Evolutionary conservation across 2,329 filamentous ascomycete genomes (phyloP).

Genomic region (Xylaria sp.): DNA sequence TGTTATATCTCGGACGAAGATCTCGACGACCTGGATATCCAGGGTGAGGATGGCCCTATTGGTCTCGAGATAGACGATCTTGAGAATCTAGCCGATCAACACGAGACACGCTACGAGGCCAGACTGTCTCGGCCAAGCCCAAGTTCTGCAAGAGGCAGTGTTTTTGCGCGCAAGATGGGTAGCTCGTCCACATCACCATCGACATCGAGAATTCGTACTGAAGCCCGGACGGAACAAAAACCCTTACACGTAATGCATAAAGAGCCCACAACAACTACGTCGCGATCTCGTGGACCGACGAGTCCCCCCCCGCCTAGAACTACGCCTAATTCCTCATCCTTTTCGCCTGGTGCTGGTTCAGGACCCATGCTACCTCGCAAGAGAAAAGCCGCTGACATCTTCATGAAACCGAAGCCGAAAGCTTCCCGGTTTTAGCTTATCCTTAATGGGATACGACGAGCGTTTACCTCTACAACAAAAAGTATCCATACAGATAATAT

Average conservation of each 20-base stretch:
- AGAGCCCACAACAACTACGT: neutral
- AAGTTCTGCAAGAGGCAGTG: slow-evolving; percentile 13
- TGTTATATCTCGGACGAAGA: slow-evolving; percentile 56
- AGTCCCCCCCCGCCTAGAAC: slow-evolving; percentile 28
- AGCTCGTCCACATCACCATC: neutral
- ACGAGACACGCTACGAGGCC: slow-evolving; percentile 20
- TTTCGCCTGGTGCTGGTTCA: slow-evolving; percentile 9
- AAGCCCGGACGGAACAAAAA: slow-evolving; percentile 18
- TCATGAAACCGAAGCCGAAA: slow-evolving; percentile 60
- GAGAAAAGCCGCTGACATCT: slow-evolving; percentile 59
- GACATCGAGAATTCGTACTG: slow-evolving; percentile 17
- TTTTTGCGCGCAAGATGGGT: slow-evolving; percentile 30
- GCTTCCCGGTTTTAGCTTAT: slow-evolving; percentile 30
- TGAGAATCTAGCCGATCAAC: slow-evolving; percentile 38
- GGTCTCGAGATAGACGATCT: slow-evolving; percentile 42
- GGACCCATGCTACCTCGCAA: slow-evolving; percentile 49
- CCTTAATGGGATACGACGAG: neutral
- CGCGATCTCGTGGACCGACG: slow-evolving; percentile 16
- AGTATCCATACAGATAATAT: neutral
- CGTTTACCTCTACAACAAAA: neutral
- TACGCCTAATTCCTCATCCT: slow-evolving; percentile 14
- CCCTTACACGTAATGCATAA: slow-evolving; percentile 9
- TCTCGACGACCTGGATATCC: slow-evolving; percentile 48
- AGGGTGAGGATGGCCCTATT: slow-evolving; percentile 36
- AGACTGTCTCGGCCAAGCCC: neutral